These are phyloP conservation scores for Comarum palustre DNA, from an alignment of 306 rosid genomes.

Conservation along the genomic window DNA sequence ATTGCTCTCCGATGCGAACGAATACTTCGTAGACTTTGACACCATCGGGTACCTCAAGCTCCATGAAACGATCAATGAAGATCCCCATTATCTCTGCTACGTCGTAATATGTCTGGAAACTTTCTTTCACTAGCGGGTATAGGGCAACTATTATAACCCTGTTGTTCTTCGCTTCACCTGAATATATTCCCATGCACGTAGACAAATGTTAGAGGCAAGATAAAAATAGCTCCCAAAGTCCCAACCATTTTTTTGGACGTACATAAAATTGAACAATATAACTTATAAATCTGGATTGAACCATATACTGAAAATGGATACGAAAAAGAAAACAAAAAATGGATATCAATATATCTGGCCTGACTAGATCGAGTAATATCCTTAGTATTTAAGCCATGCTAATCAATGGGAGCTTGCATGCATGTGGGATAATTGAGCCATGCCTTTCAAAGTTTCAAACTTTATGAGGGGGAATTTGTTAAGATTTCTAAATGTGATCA, in stretches of 20 bases:
- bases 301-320: not conserved
- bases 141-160: conserved; percentile 73
- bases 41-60: conserved; percentile 49
- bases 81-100: conserved; percentile 51
- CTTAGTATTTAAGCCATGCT: not conserved
- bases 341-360: not conserved
- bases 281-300: too few relatives aligned
- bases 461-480: not conserved
- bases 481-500: not conserved
- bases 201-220: not conserved
- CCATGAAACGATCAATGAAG: conserved; percentile 68
- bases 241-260: not conserved
- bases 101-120: conserved; percentile 67
- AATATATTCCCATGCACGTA: not conserved
- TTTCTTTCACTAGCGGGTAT: conserved; percentile 69
- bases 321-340: too few relatives aligned
- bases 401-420: not conserved
- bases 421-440: not conserved
- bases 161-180: conserved; percentile 70
- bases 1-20: conserved; percentile 75
- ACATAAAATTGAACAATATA: too few relatives aligned
- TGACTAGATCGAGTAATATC: too few relatives aligned
- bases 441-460: not conserved
- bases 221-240: not conserved
- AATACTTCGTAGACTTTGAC: conserved; percentile 63